A percentile compares a stretch with the other conserved stretches of the same genome.
These are phyloP conservation scores for Gorgonomyces haynaldii DNA, from an alignment of 192 early-diverging fungal species.

Conservation along the genomic window DNA sequence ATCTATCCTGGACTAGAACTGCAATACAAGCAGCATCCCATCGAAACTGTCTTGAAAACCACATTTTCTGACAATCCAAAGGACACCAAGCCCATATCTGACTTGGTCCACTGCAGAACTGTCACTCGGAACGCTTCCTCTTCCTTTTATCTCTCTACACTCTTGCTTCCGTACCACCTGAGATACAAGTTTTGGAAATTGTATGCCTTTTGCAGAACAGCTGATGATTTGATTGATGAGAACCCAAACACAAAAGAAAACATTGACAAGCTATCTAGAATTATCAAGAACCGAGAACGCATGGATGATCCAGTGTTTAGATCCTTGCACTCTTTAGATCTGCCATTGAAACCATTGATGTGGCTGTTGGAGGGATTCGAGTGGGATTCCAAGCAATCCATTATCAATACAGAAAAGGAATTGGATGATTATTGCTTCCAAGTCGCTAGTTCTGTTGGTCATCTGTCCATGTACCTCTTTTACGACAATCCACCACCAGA, in stretches of 20 bases:
- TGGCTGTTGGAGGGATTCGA: slow-evolving; percentile 14
- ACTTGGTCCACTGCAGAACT: neutral
- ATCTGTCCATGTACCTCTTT: slow-evolving; percentile 15
- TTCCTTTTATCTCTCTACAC: neutral
- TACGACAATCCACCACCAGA: neutral
- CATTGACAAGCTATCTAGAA: neutral
- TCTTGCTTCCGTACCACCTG: neutral
- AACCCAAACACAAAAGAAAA: neutral
- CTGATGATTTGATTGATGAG: slow-evolving; percentile 21
- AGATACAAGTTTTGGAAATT: slow-evolving; percentile 5
- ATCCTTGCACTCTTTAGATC: slow-evolving; percentile 1
- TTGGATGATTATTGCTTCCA: slow-evolving; percentile 12
- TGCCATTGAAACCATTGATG: slow-evolving; percentile 10
- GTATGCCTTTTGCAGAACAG: slow-evolving; percentile 24
- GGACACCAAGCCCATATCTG: neutral
- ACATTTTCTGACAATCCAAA: too few relatives aligned
- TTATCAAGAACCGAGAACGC: neutral
- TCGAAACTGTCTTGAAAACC: too few relatives aligned
- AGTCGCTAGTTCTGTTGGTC: slow-evolving; percentile 22
- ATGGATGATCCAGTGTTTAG: slow-evolving; percentile 5
- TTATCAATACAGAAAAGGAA: slow-evolving; percentile 9
- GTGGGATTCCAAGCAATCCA: slow-evolving; percentile 6
- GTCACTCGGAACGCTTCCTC: neutral
- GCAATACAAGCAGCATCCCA: too few relatives aligned
- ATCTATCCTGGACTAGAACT: too few relatives aligned